Conservation (phyloP, 164 flowering plant species). For the Aristolochia contorta region DNA sequence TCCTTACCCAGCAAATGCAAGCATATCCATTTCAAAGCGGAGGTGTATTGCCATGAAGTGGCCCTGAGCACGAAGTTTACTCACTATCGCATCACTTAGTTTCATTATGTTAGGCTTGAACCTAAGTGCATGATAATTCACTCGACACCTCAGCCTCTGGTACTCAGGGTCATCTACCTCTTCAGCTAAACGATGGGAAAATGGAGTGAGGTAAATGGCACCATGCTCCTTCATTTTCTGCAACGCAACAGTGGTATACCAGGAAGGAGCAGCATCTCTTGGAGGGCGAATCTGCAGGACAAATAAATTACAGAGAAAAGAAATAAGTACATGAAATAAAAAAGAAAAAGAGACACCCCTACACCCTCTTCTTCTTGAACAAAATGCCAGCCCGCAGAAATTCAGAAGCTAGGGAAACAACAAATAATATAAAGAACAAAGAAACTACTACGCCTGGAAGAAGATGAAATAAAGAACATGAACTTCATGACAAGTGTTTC, state of each 20-base stretch:
- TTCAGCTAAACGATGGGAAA: conserved; percentile 94
- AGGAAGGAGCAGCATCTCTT: conserved; percentile 87
- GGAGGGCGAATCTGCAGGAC: conserved; percentile 69
- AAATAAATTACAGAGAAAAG: no score
- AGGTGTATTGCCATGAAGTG: conserved; percentile 98
- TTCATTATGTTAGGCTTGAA: conserved; percentile 89
- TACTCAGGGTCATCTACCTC: conserved; percentile 92
- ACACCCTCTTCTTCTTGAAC: no score
- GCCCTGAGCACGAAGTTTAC: conserved; percentile 77
- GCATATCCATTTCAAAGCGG: conserved; percentile 99
- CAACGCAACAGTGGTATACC: conserved; percentile 77
- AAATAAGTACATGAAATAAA: no score
- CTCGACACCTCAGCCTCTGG: conserved; percentile 93
- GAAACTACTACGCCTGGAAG: no score
- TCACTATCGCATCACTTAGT: conserved; percentile 68
- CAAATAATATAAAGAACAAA: no score
- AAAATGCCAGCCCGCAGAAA: no score
- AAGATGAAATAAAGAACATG: no score
- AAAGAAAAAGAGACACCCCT: no score
- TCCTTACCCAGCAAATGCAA: conserved; percentile 95
- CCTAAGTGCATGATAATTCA: conserved; percentile 86
- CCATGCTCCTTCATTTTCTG: conserved; percentile 90
- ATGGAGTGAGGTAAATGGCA: conserved; percentile 93
- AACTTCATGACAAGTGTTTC: no score
- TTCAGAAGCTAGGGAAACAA: no score